Base-by-base conservation (phyloP, 2,329 filamentous ascomycete species). In the Epichloe typhina region DNA sequence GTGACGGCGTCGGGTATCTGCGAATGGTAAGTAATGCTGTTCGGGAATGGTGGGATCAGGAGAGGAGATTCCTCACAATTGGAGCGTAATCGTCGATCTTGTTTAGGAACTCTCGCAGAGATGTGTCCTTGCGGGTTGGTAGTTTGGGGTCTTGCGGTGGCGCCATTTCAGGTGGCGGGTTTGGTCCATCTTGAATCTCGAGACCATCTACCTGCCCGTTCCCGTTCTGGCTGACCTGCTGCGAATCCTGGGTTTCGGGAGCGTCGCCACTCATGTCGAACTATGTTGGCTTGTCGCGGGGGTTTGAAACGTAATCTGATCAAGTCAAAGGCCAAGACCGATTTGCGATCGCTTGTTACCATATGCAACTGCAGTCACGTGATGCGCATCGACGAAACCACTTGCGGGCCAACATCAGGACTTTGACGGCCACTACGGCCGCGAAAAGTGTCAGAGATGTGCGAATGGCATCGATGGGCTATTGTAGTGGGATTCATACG, bases 41-140 rank as follows among this genome's bases (percentile, higher is more conserved):
- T 5, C n/a, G 5, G 12, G 40, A 19, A 3, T 17, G 21, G 7
- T 8, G 9, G 4, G n/a, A n/a, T 21, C 4, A 9, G 33, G 6
- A 7, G 17, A 35, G 13, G 15, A 12, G 37, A 19, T n/a, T 8
- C 50, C 85, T 57, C 77, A 96, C 90, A 62, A 98, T 95, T 11
- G 93, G 93, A 54, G 93, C 89, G 69, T 93, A 97, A 62, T 98
- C 93, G 64, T 98, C 93, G 84, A 98, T 97, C 75, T 95, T 96
- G 56, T 79, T 79, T 17, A 98, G 69, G 64, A 98, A 96, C 68
- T 97, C 91, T 63, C 90, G 86, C 57, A 98, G 72, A 39, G 86
- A 95, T 19, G 85, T 84, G 69, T 98, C 93, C 70, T 97, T 97
- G 65, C 89, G 88, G 49, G 84, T 83, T 1, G 86, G 83, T 56